A percentile compares a stretch with the other conserved stretches of the same genome.
Evolutionary conservation across 1,284 basidiomycete genomes (phyloP).

Genomic region (Boletus nobilissimus): DNA sequence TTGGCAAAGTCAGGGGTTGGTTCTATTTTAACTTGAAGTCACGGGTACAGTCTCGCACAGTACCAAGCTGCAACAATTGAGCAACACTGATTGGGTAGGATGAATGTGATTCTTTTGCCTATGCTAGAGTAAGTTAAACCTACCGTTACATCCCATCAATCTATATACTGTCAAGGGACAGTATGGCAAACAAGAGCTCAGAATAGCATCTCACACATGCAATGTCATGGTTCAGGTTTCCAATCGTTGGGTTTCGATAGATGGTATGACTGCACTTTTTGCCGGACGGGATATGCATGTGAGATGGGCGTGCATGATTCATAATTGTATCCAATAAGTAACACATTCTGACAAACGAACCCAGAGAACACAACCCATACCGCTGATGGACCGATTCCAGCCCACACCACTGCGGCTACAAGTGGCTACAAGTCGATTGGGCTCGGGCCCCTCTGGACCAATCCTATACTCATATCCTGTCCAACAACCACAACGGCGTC

Average conservation of each 20-base stretch:
- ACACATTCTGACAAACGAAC: too few relatives aligned
- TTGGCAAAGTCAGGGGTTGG: neutral
- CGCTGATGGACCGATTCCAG: too few relatives aligned
- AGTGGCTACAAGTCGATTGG: conserved; percentile 65
- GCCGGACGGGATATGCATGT: too few relatives aligned
- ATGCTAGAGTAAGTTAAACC: neutral
- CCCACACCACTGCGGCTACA: conserved; percentile 82
- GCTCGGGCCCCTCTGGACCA: conserved; percentile 65
- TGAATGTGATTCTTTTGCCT: conserved; percentile 9
- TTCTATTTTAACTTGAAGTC: conserved; percentile 13
- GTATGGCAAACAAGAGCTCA: too few relatives aligned
- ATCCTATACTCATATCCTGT: conserved; percentile 73
- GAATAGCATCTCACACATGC: too few relatives aligned
- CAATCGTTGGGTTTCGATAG: too few relatives aligned
- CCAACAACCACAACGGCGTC: neutral
- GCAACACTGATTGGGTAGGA: conserved; percentile 5
- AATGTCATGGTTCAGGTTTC: too few relatives aligned
- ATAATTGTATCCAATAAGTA: too few relatives aligned
- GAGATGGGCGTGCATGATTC: too few relatives aligned
- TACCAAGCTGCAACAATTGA: conserved; percentile 11
- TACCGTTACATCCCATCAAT: conserved; percentile 13
- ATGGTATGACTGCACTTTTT: too few relatives aligned
- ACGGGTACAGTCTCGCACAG: neutral
- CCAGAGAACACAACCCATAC: too few relatives aligned
- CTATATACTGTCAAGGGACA: too few relatives aligned